Conservation (phyloP, 192 early-diverging fungal species). For the Funneliformis mosseae region DNA sequence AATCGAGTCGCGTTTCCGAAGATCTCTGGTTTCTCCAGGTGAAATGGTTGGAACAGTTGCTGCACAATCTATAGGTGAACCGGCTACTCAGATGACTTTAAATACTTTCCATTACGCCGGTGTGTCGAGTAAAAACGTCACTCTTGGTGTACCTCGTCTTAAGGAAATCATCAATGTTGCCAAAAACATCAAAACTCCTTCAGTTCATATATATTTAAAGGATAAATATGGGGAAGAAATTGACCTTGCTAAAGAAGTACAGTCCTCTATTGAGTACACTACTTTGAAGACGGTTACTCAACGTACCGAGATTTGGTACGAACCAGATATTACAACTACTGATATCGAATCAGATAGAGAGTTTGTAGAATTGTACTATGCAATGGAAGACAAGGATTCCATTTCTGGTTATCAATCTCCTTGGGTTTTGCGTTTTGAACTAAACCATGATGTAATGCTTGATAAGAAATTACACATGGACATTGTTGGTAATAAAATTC, state of each 20-base stretch:
- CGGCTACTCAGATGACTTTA: conserved; percentile 99
- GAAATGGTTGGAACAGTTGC: conserved; percentile 99
- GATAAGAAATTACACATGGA: conserved; percentile 89
- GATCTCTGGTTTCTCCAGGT: conserved; percentile 87
- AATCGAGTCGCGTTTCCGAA: conserved; percentile 89
- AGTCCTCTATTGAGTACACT: conserved; percentile 88
- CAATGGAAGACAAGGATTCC: conserved; percentile 80
- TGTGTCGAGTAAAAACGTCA: conserved; percentile 96
- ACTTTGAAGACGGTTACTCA: conserved; percentile 84
- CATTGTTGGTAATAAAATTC: conserved; percentile 77
- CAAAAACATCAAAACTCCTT: conserved; percentile 94
- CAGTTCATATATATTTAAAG: conserved; percentile 74
- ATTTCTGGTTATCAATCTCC: conserved; percentile 62
- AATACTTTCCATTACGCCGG: conserved; percentile 99
- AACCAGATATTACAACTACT: conserved; percentile 82
- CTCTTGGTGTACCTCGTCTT: conserved; percentile 95
- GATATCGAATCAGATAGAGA: conserved; percentile 86
- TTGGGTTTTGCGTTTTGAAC: conserved; percentile 76
- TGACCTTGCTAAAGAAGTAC: conserved; percentile 86
- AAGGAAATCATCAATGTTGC: conserved; percentile 99
- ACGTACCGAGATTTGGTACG: conserved; percentile 94
- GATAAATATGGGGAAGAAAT: conserved; percentile 71
- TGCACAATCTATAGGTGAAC: conserved; percentile 99
- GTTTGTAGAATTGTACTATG: conserved; percentile 84
- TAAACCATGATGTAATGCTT: conserved; percentile 81